phyloP scores from a whole-genome alignment of 2,329 filamentous ascomycete genomes.

The Colletotrichum zoysiae region DNA sequence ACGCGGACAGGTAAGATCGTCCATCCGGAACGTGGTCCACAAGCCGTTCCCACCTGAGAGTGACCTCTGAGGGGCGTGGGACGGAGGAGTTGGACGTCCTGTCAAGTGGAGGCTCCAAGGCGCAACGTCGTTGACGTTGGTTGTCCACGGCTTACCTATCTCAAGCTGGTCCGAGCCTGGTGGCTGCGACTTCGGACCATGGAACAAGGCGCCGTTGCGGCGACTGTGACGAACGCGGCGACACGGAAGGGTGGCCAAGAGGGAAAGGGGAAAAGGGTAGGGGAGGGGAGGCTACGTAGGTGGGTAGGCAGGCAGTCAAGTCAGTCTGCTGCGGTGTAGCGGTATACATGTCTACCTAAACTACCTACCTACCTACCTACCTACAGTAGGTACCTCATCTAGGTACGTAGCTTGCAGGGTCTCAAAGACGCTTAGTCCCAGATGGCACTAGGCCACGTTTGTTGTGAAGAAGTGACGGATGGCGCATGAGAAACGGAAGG shows the following conservation, averaged over 20 bases:
- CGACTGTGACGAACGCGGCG: conserved; percentile 27
- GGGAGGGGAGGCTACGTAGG: conserved; percentile 23
- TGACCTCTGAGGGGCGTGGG: no score
- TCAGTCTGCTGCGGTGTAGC: no score
- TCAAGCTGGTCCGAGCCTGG: conserved; percentile 18
- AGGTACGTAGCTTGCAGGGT: conserved; percentile 12
- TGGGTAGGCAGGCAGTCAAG: neutral
- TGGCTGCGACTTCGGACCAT: conserved; percentile 23
- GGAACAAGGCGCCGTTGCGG: conserved; percentile 34
- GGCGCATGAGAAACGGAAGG: conserved; percentile 23
- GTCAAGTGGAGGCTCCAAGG: conserved; percentile 28
- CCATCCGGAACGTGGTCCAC: neutral
- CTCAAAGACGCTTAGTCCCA: neutral
- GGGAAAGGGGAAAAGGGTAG: neutral
- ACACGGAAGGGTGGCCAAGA: conserved; percentile 21
- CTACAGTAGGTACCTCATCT: no score
- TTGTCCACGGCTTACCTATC: conserved; percentile 20
- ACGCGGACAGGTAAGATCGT: conserved; percentile 9
- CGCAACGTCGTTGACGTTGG: conserved; percentile 23
- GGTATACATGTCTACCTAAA: no score
- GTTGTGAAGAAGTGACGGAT: conserved; percentile 23
- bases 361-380: no score
- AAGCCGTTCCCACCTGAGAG: neutral
- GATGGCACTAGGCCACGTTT: conserved; percentile 25
- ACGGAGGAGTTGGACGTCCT: neutral